Base-by-base conservation (phyloP, 768 basidiomycete species). In the Boletus rubroflammeus region DNA sequence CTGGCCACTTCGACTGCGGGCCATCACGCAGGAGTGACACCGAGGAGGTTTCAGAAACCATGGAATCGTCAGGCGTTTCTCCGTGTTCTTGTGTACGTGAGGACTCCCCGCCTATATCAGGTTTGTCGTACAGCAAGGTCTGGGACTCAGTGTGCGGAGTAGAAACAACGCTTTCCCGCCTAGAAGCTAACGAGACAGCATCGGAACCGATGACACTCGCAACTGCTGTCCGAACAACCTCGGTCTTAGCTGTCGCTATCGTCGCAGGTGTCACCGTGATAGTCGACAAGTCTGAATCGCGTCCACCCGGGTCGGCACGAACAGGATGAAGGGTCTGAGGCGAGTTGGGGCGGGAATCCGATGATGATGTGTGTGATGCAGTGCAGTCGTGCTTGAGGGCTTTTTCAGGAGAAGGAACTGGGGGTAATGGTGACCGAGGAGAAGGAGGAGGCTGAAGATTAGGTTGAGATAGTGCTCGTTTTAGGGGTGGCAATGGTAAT, bases 161-260 rank as follows among this genome's bases (percentile, higher is more conserved):
- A 25, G 56, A 57, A 40, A 51, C 32, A 13, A 47, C 36, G 19
- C 58, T 61, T 49, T 57, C 65, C 5, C 56, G 55, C 28, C 19
- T 49, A 11, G 64, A 57, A 44, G 50, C 8, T 10, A 60, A 19
- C 2, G 68, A 66, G 15, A 70, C 59, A 6, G 52, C 28, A 41
- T 70, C 70, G 25, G 68, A 58, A 42, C 75, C 72, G 36, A 83
- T 65, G 17, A 83, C 74, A 41, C 78, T 80, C n/a, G 83, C 82
- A 10, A 78, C 73, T 13, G 80, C 76, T 21, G 78, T 72, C 52
- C 79, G 72, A 25, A 76, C 80, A 11, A 84, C 68, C 21, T 75
- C 79, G 49, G 72, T 73, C 46, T 77, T 68, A 7, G 81, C 77
- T 25, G 79, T 67, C 14, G 79, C 72, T 47, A 81, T 73, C n/a